These are phyloP conservation scores for Giardia muris DNA, from an alignment of 208 protist genomes.

Conservation along the genomic window DNA sequence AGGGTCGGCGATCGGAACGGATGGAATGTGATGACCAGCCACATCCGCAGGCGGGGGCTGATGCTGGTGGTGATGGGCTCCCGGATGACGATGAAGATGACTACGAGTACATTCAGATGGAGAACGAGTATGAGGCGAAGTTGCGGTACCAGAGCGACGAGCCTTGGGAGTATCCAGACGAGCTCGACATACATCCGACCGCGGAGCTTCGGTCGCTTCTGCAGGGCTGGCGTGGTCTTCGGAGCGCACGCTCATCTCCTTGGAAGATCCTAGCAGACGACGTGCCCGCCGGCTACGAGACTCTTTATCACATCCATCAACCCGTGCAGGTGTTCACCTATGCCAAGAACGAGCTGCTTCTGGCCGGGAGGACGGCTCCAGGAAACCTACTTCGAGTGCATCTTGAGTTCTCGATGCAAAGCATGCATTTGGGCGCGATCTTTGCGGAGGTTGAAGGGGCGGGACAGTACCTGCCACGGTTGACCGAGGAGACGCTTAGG, in stretches of 20 bases:
- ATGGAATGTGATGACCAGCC: neutral
- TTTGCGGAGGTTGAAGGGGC: neutral
- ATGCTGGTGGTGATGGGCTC: neutral
- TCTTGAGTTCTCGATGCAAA: neutral
- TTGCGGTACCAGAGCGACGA: neutral
- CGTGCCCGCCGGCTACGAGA: neutral
- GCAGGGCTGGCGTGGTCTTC: neutral
- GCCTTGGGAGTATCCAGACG: constrained; percentile 5
- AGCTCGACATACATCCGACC: neutral
- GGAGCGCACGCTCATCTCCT: neutral
- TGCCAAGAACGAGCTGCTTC: neutral
- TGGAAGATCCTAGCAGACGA: neutral
- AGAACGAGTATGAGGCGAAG: neutral
- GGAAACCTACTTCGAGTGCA: neutral
- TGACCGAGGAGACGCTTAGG: neutral
- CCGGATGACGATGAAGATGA: neutral
- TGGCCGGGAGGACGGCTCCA: neutral
- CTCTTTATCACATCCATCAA: neutral
- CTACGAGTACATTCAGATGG: neutral
- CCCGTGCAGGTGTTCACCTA: neutral
- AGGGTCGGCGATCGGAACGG: neutral
- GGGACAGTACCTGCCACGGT: neutral
- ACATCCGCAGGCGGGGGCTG: neutral
- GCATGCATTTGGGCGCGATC: neutral
- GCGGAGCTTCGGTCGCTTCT: neutral